Conservation (phyloP, 225 moss, liverwort and hornwort species). For the Physcomitrium patens region DNA sequence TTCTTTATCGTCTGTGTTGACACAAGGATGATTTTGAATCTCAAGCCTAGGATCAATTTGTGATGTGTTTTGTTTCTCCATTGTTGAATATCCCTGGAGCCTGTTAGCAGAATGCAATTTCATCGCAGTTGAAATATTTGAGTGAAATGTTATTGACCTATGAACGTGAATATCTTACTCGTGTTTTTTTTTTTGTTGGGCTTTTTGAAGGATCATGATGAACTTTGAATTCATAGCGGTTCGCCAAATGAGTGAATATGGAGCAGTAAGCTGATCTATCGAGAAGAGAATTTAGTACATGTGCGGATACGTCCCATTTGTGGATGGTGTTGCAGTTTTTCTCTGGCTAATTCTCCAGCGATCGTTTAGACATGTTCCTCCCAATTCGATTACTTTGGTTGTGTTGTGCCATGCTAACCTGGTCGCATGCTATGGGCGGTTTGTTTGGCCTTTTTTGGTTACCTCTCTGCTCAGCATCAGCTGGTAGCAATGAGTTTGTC, state of each 20-base stretch:
- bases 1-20: slow-evolving; percentile 8
- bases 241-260: not conserved
- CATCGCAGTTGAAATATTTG: not conserved
- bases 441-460: too few species aligned
- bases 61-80: not conserved
- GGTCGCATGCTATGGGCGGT: too few species aligned
- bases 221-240: slow-evolving; percentile 31
- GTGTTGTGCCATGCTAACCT: too few species aligned
- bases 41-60: slow-evolving; percentile 1
- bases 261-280: slow-evolving; percentile 1
- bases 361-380: too few species aligned
- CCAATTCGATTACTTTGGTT: too few species aligned
- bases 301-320: too few species aligned
- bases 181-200: slow-evolving; percentile 7
- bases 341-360: too few species aligned
- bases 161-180: slow-evolving; percentile 6
- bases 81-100: not conserved
- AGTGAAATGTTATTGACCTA: not conserved
- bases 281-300: not conserved
- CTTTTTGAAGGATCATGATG: slow-evolving; percentile 41
- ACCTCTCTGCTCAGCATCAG: too few species aligned
- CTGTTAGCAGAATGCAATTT: not conserved
- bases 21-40: not conserved
- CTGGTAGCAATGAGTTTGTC: too few species aligned
- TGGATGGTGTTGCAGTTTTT: too few species aligned